Base-by-base conservation (phyloP, 73 alveolate species). In the Paramecium biaurelia region DNA sequence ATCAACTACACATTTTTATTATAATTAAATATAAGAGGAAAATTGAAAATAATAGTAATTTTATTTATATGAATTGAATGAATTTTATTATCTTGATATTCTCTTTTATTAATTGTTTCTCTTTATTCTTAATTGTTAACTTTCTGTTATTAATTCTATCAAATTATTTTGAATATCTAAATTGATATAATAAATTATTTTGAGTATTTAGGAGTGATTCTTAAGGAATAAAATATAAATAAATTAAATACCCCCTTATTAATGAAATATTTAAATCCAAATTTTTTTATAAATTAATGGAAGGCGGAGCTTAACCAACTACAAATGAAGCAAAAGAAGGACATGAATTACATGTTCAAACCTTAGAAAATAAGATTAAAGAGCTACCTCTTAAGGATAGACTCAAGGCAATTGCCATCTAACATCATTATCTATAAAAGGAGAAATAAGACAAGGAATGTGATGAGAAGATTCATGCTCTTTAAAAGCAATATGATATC, bases 301-400 rank as follows among this genome's bases (percentile, higher is more conserved):
- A 63, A 63, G 84, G 84, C 84, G 45, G 45, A 63, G 84, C 84
- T 63, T 63, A 30, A 63, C 84, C 84, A 63, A 26, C 41, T 32
- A 30, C 84, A 30, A 26, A 63, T 32, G 84, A 63, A 63, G 24
- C 84, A 26, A 72, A 79, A 18, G 90, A 41, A 45, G 90, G 43
- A 30, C 90, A 79, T 45, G 90, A 79, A 79, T 23, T 43, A 7
- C 90, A 79, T 45, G 76, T 43, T 21, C 20, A 79, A 45, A 24
- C 28, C 47, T 23, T 79, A n/a, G 74, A 79, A 30, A 47, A 79
- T 57, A 79, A 79, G 56, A 89, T 89, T 70, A 89, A 57, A 53
- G 94, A 89, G n/a, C 84, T 70, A 30, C 85, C 94, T 12, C 89
- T 89, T 14, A 82, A 82, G 47, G 94, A 89, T 30, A 89, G 87